phyloP scores from a whole-genome alignment of 176 grass and related monocot genomes.

The Avena sativa region DNA sequence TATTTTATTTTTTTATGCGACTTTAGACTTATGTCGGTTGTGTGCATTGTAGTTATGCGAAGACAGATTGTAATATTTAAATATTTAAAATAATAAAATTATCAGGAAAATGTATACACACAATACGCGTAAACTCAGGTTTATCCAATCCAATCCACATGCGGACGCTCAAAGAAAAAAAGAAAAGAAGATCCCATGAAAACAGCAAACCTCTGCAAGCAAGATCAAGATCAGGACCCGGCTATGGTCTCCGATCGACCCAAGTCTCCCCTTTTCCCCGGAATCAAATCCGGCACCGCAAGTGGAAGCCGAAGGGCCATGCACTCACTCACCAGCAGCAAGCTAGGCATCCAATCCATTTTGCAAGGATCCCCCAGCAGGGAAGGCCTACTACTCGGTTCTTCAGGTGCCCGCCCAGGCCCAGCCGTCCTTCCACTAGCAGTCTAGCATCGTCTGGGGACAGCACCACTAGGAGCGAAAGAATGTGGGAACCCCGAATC shows the following conservation, averaged over 20 bases:
- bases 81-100: too few species aligned
- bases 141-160: too few species aligned
- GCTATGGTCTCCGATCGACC: background rate
- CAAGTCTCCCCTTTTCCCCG: background rate
- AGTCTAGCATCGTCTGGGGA: background rate
- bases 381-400: background rate
- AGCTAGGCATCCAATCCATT: constrained; percentile 32
- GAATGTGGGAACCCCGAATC: too few species aligned
- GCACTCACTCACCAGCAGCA: background rate
- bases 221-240: background rate
- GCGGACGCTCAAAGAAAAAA: too few species aligned
- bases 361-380: constrained; percentile 15
- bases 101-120: too few species aligned
- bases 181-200: too few species aligned
- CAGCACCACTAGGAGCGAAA: background rate
- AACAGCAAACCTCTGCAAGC: background rate
- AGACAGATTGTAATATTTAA: too few species aligned
- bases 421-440: constrained; percentile 34
- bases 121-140: too few species aligned
- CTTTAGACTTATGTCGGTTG: too few species aligned
- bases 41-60: too few species aligned
- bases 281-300: constrained; percentile 41
- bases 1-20: too few species aligned
- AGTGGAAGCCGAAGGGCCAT: background rate
- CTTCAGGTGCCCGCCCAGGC: constrained; percentile 44